Percentiles rank a stretch among this genome's conserved stretches.
phyloP scores from a whole-genome alignment of 352 stramenopile species.

The Phytophthora pini region DNA sequence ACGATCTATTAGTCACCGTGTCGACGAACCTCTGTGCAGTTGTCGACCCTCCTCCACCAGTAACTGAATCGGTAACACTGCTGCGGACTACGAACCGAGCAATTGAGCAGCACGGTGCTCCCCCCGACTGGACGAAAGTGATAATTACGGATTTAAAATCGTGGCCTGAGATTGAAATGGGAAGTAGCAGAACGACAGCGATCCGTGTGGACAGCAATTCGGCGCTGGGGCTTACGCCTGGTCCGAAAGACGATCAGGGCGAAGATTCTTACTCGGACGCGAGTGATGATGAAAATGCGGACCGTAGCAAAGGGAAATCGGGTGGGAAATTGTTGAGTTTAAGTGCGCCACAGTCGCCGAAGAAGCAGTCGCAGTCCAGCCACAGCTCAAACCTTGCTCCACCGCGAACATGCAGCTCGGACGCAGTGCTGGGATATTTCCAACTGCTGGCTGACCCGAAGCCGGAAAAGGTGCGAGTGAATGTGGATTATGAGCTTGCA shows the following conservation, averaged over 20 bases:
- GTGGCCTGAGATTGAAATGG: slow-evolving; percentile 57
- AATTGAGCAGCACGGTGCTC: slow-evolving; percentile 54
- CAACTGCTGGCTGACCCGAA: slow-evolving; percentile 56
- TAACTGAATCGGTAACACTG: slow-evolving; percentile 25
- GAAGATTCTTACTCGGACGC: slow-evolving; percentile 52
- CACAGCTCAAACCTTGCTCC: slow-evolving; percentile 34
- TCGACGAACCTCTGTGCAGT: slow-evolving; percentile 33
- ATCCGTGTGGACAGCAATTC: slow-evolving; percentile 29
- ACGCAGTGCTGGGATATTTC: slow-evolving; percentile 60
- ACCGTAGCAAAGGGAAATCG: slow-evolving; percentile 27
- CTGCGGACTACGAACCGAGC: slow-evolving; percentile 37
- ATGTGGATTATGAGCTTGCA: slow-evolving; percentile 65
- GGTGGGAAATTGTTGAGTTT: slow-evolving; percentile 11
- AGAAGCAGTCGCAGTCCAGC: slow-evolving; percentile 15
- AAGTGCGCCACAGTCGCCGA: slow-evolving; percentile 14
- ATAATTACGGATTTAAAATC: slow-evolving; percentile 51
- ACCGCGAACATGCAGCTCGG: slow-evolving; percentile 61
- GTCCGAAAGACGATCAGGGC: slow-evolving; percentile 26
- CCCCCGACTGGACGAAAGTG: slow-evolving; percentile 67
- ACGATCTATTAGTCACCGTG: slow-evolving; percentile 54
- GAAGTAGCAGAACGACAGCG: slow-evolving; percentile 17
- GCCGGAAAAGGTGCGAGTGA: slow-evolving; percentile 66
- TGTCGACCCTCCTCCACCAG: slow-evolving; percentile 7
- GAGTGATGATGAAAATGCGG: slow-evolving; percentile 46
- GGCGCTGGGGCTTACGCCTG: slow-evolving; percentile 19